These are phyloP conservation scores for Nigrograna mackinnonii DNA, from an alignment of 2,329 filamentous ascomycete species.

Conservation along the genomic window DNA sequence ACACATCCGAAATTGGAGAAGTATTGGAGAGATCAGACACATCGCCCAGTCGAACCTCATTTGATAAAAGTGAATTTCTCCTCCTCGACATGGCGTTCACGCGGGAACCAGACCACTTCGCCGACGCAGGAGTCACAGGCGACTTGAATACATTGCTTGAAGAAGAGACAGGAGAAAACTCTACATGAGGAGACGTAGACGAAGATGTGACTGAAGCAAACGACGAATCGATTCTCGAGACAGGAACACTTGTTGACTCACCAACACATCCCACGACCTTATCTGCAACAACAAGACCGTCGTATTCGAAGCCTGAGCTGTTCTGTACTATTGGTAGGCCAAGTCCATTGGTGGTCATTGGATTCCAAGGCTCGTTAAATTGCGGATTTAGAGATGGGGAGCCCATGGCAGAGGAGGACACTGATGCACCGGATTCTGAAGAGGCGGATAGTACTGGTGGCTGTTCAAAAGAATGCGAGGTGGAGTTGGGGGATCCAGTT, in stretches of 20 bases:
- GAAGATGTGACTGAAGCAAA: constrained; percentile 17
- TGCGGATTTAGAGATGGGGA: constrained; percentile 63
- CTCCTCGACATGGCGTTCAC: constrained; percentile 10
- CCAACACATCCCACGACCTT: constrained; percentile 51
- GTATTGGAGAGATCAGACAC: constrained; percentile 10
- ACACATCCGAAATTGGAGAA: background rate
- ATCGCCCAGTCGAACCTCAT: constrained; percentile 22
- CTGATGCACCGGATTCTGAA: constrained; percentile 56
- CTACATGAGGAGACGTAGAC: constrained; percentile 14
- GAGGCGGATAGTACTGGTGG: constrained; percentile 51
- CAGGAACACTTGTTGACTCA: constrained; percentile 49
- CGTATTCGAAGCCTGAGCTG: constrained; percentile 60
- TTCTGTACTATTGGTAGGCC: constrained; percentile 66
- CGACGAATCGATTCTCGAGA: constrained; percentile 34
- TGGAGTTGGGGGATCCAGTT: constrained; percentile 48
- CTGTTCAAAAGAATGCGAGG: constrained; percentile 48
- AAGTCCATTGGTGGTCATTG: constrained; percentile 56
- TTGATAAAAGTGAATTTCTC: constrained; percentile 17
- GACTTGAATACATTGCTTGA: constrained; percentile 32
- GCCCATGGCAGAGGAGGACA: constrained; percentile 54
- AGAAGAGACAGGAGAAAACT: constrained; percentile 11
- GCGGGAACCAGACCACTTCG: constrained; percentile 30
- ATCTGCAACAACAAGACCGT: constrained; percentile 50
- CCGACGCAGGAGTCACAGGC: constrained; percentile 43
- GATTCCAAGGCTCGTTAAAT: constrained; percentile 61